Conservation (phyloP, 2,329 filamentous ascomycete species). For the Spiromastix sp. region DNA sequence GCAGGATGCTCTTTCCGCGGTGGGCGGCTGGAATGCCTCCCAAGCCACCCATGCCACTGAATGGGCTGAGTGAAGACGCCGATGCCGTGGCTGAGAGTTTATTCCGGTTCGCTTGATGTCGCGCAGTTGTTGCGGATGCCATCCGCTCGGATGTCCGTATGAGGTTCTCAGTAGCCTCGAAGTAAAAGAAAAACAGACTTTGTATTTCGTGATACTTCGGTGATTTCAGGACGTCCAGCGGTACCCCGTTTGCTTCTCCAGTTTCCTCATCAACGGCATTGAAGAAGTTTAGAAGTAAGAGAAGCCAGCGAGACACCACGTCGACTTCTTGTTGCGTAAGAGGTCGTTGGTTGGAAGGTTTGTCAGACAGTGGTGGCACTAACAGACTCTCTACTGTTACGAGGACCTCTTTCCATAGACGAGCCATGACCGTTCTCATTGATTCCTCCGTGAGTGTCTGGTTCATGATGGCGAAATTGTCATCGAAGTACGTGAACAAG, state of each 20-base stretch:
- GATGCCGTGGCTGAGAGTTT: constrained; percentile 62
- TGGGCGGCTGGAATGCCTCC: constrained; percentile 38
- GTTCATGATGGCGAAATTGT: constrained; percentile 99
- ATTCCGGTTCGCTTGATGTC: constrained; percentile 59
- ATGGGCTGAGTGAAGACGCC: constrained; percentile 17
- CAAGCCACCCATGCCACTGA: constrained; percentile 30
- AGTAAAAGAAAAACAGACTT: constrained; percentile 97
- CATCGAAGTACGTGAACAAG: constrained; percentile 89
- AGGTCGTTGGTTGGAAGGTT: constrained; percentile 74
- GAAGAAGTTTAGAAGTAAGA: constrained; percentile 89
- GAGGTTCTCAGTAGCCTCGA: constrained; percentile 79
- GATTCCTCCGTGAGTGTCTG: constrained; percentile 85
- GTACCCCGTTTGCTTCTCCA: constrained; percentile 77
- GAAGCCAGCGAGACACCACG: constrained; percentile 88
- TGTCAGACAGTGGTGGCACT: constrained; percentile 90
- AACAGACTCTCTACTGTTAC: constrained; percentile 82
- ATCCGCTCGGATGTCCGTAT: constrained; percentile 95
- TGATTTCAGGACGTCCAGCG: constrained; percentile 83
- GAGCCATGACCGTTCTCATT: constrained; percentile 98
- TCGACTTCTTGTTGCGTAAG: constrained; percentile 83
- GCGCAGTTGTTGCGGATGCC: constrained; percentile 73
- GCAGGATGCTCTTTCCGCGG: constrained; percentile 66
- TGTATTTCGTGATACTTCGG: constrained; percentile 98
- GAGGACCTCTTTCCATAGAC: constrained; percentile 94
- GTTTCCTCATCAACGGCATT: constrained; percentile 77